Base-by-base conservation (phyloP, 176 grass and related monocot species). In the Rhipidocladum racemiflorum region DNA sequence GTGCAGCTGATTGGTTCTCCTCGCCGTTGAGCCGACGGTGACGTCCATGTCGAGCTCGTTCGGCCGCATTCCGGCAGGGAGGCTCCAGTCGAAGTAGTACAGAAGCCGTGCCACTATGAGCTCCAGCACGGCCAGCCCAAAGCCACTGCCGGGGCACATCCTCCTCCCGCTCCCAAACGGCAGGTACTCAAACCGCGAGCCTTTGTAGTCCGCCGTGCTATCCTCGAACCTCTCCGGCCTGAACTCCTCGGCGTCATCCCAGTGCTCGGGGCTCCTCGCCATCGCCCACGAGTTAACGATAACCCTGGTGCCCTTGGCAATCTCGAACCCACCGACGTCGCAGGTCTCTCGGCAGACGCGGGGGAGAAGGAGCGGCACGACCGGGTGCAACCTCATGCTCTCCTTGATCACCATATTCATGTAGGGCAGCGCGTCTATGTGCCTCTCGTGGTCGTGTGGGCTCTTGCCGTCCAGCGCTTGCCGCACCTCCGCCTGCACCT, bases 251-350 rank as follows among this genome's bases (percentile, higher is more conserved):
- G 63, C 29, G 6, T 74, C 44, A 3, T 73, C 27, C 81, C 72
- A 88, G 0, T 83, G 36, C 3, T 60, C 28, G 0, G 68, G 9
- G 20, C 65, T 43, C 7, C 59, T 68, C n/a, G 24, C 59, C 0
- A 85, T 83, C 6, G 80, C 89, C 89, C 85, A 91, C 2, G 6
- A 49, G 13, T 87, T 91, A 4, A 87, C 35, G 20, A 87, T 6
- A 1, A 91, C 64, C 5, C 60, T 68, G 0, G 39, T 84, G 5
- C 59, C 80, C 32, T 50, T 2, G 0, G 7, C 24, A 17, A 91
- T 44, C 9, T 46, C 16, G 11, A 84, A 87, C 1, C 89, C 80
- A 0, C 28, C 15, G 1, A 87, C 30, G 1, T 43, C 50, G 0
- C 65, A 60, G 0, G 74, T 65, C 49, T 90, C 57, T 7, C 23